Base-by-base conservation (phyloP, 78 protist genomes). In the Planoprotostelium fungivorum region DNA sequence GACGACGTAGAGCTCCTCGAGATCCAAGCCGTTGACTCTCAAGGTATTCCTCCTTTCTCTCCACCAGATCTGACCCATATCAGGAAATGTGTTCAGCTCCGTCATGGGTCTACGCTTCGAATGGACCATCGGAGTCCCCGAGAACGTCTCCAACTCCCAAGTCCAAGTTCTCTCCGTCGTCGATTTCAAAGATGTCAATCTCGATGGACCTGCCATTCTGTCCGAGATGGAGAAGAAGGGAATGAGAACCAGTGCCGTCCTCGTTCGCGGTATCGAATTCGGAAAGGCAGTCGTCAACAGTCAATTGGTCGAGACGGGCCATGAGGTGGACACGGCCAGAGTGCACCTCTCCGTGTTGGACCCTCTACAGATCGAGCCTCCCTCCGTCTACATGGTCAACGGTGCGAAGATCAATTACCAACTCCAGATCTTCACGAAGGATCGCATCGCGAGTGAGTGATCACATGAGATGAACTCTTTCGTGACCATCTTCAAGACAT, bases 31-130 rank as follows among this genome's bases (percentile, higher is more conserved):
- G 83, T 87, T 85, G 95, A 93, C 38, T 51, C 95, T 36, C 88
- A 87, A 34, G 73, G 73, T 51, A 51, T 16, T 25, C 16, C 5
- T 51, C 16, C 73, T 25, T 51, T 5, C 5, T 25, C 5, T 51
- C 73, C 73, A 25, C 73, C 31, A 16, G 5, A 5, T 51, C 16
- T 51, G 73, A 51, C 16, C 16, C 31, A 51, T 51, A 5, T 51
- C 73, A 36, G 95, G 95, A 10, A 93, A 93, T 90, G 90, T 90
- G 38, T 93, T 93, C 86, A 90, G 91, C 51, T 63, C 93, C 23
- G 87, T 93, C 29, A 38, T 89, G 86, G 95, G 95, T 84, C 88
- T 93, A 29, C 93, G 88, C 36, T 93, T 93, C 89, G 95, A 89
- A 38, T 93, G 95, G 95, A 9, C 86, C 37, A 10, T 84, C 86